phyloP scores from a whole-genome alignment of 352 stramenopile species.

The Phytophthora citricola region DNA sequence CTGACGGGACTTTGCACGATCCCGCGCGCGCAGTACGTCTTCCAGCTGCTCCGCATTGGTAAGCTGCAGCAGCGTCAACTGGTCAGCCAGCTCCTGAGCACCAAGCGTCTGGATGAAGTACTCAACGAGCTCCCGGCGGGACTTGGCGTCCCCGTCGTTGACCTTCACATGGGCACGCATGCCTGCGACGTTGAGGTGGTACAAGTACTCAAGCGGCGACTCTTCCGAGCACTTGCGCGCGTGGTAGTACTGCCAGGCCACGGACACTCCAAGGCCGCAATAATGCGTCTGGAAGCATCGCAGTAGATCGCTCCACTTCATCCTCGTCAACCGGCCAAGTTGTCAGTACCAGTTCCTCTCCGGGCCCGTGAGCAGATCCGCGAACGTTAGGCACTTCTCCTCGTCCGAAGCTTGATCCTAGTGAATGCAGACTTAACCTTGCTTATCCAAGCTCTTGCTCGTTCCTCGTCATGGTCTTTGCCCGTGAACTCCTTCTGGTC shows the following conservation, averaged over 20 bases:
- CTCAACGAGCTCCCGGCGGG: constrained; percentile 13
- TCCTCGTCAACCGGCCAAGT: not conserved
- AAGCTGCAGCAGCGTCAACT: not conserved
- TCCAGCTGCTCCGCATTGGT: constrained; percentile 2
- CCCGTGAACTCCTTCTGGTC: constrained; percentile 1
- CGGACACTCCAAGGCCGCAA: constrained; percentile 5
- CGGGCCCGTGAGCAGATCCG: constrained; percentile 6
- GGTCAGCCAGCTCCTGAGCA: constrained; percentile 11
- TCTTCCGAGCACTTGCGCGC: constrained; percentile 7
- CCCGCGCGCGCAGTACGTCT: not conserved
- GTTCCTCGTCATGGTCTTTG: constrained; percentile 6
- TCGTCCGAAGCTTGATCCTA: too few species aligned
- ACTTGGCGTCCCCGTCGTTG: not conserved
- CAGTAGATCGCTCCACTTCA: too few species aligned
- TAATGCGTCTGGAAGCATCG: not conserved
- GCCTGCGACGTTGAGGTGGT: constrained; percentile 6
- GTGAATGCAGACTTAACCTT: constrained; percentile 7
- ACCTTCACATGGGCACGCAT: constrained; percentile 8
- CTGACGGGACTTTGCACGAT: not conserved
- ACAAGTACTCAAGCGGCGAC: constrained; percentile 9
- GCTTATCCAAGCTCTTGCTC: not conserved
- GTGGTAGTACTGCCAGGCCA: not conserved
- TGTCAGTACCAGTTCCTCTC: constrained; percentile 3
- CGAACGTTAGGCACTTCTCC: too few species aligned
- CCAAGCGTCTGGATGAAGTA: constrained; percentile 23